Evolutionary conservation across 257 asterid genomes (phyloP), one percentile per base, ranked within the genome.

Genomic region (Paulownia fortunei): DNA sequence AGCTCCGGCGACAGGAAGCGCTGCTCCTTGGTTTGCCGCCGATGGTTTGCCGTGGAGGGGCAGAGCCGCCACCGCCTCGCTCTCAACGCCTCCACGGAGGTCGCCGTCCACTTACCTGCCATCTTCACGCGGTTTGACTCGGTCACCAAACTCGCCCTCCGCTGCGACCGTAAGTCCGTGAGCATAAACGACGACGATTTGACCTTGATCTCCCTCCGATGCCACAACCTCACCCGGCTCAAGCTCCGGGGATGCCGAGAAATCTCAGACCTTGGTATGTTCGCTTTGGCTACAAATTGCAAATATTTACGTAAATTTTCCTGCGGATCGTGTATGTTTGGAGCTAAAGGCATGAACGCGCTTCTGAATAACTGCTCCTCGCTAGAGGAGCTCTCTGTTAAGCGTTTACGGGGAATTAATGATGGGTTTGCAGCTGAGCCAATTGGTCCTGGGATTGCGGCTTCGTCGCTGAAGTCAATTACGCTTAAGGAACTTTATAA

Each of bases 191-290:
- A 90, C 76, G 94, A 86, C 16, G 90, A 85, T 0, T 70, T 90
- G 83, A 80, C 77, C 11, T 77, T 89, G 37, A 83, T 93, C 19
- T 85, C 96, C 16, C 85, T 76, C 30, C 86, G 87, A 0, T 93
- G 97, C 73, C 68, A 60, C 1, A 90, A 84, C 30, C 94, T 93
- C 78, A 81, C 86, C 16, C 89, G 97, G 69, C 76, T 93, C 61
- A 93, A 93, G 88, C 90, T 93, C 69, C 91, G 94, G 2, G 97
- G 96, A 0, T 93, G 97, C 82, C 89, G 96, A 27, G 94, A 91
- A 4, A 84, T 91, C 73, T 79, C 97, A 34, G 93, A 89, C 46
- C 84, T 81, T 9, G 98, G 98, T 11, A 87, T 94, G 96, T 52
- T 86, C 6, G 81, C 85, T 56, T 76, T 94, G 55, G 95, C 89